Base-by-base conservation (phyloP, 73 alveolate genomes). In the Vitrella brassicaformis region DNA sequence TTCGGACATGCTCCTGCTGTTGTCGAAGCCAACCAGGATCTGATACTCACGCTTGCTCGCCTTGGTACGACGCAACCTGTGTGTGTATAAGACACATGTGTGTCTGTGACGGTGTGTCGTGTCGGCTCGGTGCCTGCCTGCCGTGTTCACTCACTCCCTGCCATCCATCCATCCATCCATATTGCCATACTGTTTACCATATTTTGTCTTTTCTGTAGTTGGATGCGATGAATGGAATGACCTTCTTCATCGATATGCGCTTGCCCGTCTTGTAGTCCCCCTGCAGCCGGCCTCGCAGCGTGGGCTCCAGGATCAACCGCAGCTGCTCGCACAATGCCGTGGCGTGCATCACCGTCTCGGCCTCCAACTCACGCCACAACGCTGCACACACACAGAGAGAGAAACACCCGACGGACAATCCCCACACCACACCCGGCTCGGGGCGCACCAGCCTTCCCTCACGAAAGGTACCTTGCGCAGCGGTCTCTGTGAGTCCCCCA, bases 201-300 rank as follows among this genome's bases (percentile, higher is more conserved):
- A 97, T 97, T 89, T 97, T 97, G 86, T 97, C 99, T 67, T 96
- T 94, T 68, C 99, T 87, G 83, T 89, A 97, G 87, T 94, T 91
- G 29, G 97, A 88, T 26, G 99, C 99, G 31, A 97, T 97, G 81
- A 94, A 97, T 0, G 99, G 96, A 64, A 97, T 97, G 45, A 97
- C 94, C 86, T 97, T 90, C 81, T 93, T 91, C 99, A 97, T 97
- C 80, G 96, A 95, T 45, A 97, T 80, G 73, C 99, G 81, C 90
- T 95, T 97, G 65, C 99, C 99, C 0, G 99, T 92, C 72, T 94
- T 94, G 78, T 87, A 97, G 87, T 97, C 97, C 29, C 99, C 99
- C 71, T 89, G 85, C 31, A 97, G 87, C 45, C 92, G 56, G 98
- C 98, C 72, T 95, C 96, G 66, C 71, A 45, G n/a, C 14, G 82